Conservation (phyloP, 1,284 basidiomycete species). For the Vanrija humicola region DNA sequence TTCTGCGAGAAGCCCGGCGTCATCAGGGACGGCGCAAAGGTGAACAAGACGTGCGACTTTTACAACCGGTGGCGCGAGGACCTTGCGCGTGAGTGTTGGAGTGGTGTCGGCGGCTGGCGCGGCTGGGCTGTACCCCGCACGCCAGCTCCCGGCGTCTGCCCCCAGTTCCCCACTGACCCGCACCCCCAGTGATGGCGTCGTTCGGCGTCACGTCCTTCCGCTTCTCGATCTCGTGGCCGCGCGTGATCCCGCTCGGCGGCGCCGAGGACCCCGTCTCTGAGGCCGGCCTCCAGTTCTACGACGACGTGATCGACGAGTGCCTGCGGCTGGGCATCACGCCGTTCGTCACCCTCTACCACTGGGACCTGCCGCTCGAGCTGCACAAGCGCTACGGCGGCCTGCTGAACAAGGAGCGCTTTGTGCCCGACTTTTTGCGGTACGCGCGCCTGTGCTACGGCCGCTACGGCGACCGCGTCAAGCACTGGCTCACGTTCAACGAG, state of each 20-base stretch:
- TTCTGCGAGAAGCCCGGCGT: constrained; percentile 64
- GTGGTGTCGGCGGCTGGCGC: neutral
- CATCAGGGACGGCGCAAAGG: constrained; percentile 62
- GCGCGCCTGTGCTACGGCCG: constrained; percentile 66
- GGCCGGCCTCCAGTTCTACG: constrained; percentile 56
- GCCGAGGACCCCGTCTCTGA: constrained; percentile 66
- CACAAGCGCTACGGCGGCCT: constrained; percentile 68
- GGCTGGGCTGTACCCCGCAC: neutral
- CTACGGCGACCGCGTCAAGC: constrained; percentile 69
- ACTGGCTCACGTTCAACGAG: constrained; percentile 66
- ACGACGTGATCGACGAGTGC: constrained; percentile 22
- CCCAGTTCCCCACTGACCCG: neutral
- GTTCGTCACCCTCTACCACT: constrained; percentile 70
- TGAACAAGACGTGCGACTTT: constrained; percentile 67
- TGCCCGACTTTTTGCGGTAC: constrained; percentile 62
- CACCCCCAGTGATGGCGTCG: constrained; percentile 52
- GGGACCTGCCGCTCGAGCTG: constrained; percentile 68
- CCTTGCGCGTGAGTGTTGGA: constrained; percentile 52
- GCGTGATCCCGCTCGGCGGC: constrained; percentile 63
- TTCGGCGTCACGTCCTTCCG: constrained; percentile 60
- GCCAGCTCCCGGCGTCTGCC: neutral
- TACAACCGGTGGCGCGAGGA: constrained; percentile 66
- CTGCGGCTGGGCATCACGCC: constrained; percentile 58
- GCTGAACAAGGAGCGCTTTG: constrained; percentile 58
- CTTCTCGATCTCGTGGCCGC: constrained; percentile 72